Evolutionary conservation across 352 stramenopile genomes (phyloP).

Genomic region (Pythium sp.): DNA sequence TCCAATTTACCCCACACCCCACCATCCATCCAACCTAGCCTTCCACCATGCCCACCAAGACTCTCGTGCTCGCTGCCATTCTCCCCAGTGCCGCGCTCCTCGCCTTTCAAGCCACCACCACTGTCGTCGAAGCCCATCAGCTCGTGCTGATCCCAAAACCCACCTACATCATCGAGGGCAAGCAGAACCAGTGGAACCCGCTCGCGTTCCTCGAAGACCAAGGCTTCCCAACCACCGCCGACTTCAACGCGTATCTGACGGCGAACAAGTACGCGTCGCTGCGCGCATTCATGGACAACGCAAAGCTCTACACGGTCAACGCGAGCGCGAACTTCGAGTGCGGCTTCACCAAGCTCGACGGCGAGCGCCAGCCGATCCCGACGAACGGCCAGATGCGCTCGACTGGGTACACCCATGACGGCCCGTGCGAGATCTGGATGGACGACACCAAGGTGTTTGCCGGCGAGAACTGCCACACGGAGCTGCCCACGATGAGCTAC

Average conservation of each 20-base stretch:
- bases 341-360: not conserved
- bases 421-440: constrained; percentile 43
- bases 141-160: not conserved
- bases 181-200: not conserved
- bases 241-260: not conserved
- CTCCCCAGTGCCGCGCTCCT: not conserved
- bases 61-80: not conserved
- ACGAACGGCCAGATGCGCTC: constrained; percentile 17
- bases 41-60: not conserved
- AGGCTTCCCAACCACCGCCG: not conserved
- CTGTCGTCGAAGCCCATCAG: not conserved
- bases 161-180: not conserved
- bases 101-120: not conserved
- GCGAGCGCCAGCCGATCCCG: not conserved
- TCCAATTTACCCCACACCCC: not conserved
- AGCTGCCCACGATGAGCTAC: constrained; percentile 27
- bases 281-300: not conserved
- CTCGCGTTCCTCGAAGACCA: not conserved
- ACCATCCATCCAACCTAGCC: not conserved
- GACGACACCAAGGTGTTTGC: constrained; percentile 27
- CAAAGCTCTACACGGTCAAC: not conserved
- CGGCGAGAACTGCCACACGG: constrained; percentile 31
- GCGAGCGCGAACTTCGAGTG: not conserved
- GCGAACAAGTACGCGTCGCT: not conserved
- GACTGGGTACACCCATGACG: constrained; percentile 47